Evolutionary conservation across 768 basidiomycete genomes (phyloP).

Genomic region (Lentinula aciculospora): DNA sequence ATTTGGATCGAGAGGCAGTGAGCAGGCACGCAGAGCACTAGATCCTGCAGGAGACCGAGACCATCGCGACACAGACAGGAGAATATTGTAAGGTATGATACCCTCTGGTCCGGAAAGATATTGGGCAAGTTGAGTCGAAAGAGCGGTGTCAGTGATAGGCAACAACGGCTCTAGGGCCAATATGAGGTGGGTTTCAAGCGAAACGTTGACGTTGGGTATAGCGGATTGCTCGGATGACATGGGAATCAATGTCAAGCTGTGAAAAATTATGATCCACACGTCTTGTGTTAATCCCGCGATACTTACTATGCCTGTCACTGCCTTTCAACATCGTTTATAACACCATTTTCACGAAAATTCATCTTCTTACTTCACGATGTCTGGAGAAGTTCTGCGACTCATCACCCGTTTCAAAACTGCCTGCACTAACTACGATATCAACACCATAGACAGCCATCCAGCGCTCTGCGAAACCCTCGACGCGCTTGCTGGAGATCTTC

Average conservation of each 20-base stretch:
- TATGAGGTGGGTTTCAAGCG: constrained; percentile 61
- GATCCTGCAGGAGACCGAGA: constrained; percentile 46
- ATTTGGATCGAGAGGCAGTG: constrained; percentile 41
- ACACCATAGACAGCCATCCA: constrained; percentile 14
- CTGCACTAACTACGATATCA: constrained; percentile 34
- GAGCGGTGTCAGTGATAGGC: constrained; percentile 37
- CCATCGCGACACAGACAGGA: constrained; percentile 65
- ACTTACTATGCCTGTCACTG: constrained; percentile 1
- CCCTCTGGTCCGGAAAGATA: constrained; percentile 28
- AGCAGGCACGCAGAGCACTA: constrained; percentile 22
- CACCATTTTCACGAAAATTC: not conserved
- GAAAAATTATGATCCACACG: not conserved
- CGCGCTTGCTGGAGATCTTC: constrained; percentile 43
- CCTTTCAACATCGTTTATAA: not conserved
- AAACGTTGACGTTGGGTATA: constrained; percentile 44
- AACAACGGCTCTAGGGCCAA: constrained; percentile 41
- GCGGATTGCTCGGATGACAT: not conserved
- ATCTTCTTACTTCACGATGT: not conserved
- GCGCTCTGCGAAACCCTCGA: constrained; percentile 35
- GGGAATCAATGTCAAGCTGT: not conserved
- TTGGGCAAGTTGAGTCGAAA: constrained; percentile 32
- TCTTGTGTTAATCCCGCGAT: not conserved
- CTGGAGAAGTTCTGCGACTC: not conserved
- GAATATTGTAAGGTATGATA: constrained; percentile 58
- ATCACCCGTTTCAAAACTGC: constrained; percentile 33